Conservation (phyloP, 176 grass and related monocot species). For the Rhipidocladum racemiflorum region DNA sequence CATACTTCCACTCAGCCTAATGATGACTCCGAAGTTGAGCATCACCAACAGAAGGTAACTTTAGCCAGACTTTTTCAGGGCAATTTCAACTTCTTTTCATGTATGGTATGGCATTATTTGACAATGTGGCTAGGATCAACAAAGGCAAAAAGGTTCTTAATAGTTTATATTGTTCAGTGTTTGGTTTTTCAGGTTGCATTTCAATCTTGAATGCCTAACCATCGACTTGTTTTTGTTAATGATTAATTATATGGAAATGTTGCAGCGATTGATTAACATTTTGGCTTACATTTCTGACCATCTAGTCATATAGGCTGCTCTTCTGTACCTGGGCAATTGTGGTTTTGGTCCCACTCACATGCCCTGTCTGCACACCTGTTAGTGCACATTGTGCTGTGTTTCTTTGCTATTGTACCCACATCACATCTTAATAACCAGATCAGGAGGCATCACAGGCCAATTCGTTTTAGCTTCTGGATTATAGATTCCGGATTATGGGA, state of each 20-base stretch:
- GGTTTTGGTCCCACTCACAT: constrained; percentile 38
- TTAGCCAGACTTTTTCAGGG: not conserved
- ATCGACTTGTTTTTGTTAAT: not conserved
- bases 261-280: constrained; percentile 17
- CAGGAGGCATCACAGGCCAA: constrained; percentile 2
- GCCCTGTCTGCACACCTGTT: constrained; percentile 1
- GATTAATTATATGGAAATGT: not conserved
- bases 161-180: not conserved
- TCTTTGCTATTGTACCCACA: constrained; percentile 6
- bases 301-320: not conserved
- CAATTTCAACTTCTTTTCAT: constrained; percentile 21
- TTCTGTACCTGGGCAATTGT: constrained; percentile 4
- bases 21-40: constrained; percentile 19
- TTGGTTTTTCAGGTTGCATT: constrained; percentile 15
- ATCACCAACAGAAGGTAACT: constrained; percentile 46
- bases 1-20: constrained; percentile 38
- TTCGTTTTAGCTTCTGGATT: too few relatives aligned
- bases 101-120: not conserved
- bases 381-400: not conserved
- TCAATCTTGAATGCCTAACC: not conserved
- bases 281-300: constrained; percentile 21
- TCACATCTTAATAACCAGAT: not conserved
- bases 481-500: too few relatives aligned
- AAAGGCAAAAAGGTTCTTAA: not conserved
- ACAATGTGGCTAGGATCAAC: constrained; percentile 7